Evolutionary conservation across 2,329 filamentous ascomycete genomes (phyloP), one percentile per base, ranked within the genome.

Genomic region (Aspergillus sp.): DNA sequence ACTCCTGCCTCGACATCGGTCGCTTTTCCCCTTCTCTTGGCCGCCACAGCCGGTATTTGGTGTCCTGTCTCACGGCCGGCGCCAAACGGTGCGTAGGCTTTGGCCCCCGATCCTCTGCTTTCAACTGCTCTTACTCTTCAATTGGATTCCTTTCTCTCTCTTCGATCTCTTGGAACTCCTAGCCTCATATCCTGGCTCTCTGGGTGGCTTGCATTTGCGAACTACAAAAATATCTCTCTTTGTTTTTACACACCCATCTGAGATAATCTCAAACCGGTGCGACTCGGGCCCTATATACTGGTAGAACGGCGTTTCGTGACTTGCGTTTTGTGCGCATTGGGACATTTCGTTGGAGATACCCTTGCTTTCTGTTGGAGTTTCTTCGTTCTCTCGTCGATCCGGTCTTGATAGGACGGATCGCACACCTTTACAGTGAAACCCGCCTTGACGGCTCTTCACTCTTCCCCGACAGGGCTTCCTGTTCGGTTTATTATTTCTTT

Each of bases 11-110:
- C 58, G 51, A 56, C 47, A 60, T 62, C 58, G 61, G 63, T 59
- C 58, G 60, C 53, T 61, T 58, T 49, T 45, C 35, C 37, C 47
- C 51, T 44, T 58, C 52, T 59, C 58, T 64, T 68, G 65, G 65
- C 64, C 65, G 65, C 65, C 65, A 68, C 65, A 67, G 65, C 65
- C 65, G 65, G 64, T 66, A 58, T 60, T 67, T 67, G 65, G 65
- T 68, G 65, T 68, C 65, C 65, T 68, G 65, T 68, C 64, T 68
- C 58, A 66, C 64, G 66, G 62, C 66, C 65, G 64, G 66, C 66
- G 65, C 66, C 66, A 68, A 66, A 68, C 64, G 66, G 66, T 69
- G 66, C 65, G 61, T 68, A 68, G 66, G 65, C 66, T 67, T 64
- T 62, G 63, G 65, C 64, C 64, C 59, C 60, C 57, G 37, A 45